Evolutionary conservation across 2,329 filamentous ascomycete species (phyloP).

Genomic region (Sporothrix pallida): DNA sequence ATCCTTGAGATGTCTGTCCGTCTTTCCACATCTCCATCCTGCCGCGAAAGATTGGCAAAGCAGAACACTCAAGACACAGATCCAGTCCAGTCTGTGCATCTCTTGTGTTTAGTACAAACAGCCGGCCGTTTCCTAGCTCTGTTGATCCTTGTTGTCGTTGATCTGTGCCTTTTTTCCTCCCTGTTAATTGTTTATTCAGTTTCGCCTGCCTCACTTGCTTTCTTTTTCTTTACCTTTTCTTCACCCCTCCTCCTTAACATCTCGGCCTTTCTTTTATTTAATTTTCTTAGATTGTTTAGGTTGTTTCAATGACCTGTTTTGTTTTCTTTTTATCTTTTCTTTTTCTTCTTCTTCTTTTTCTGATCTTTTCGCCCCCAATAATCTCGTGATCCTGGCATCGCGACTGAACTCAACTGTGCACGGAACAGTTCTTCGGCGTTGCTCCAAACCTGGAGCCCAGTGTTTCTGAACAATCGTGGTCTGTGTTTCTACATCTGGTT

Average conservation of each 20-base stretch:
- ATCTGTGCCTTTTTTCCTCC: neutral
- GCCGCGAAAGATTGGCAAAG: neutral
- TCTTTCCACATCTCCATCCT: neutral
- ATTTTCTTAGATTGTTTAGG: neutral
- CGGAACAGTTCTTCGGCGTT: neutral
- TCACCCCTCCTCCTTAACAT: slow-evolving; percentile 9
- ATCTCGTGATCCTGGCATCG: neutral
- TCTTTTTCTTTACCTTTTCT: neutral
- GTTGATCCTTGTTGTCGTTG: neutral
- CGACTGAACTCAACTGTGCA: neutral
- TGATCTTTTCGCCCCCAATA: neutral
- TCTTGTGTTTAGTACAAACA: neutral
- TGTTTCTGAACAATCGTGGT: too few relatives aligned
- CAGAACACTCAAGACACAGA: neutral
- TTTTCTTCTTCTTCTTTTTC: neutral
- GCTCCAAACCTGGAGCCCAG: too few relatives aligned
- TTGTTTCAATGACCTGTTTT: neutral
- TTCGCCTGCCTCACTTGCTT: neutral
- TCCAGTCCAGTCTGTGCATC: neutral
- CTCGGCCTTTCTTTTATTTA: neutral
- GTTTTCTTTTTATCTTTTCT: neutral
- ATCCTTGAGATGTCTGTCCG: slow-evolving; percentile 2
- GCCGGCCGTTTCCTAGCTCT: neutral
- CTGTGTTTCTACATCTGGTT: too few relatives aligned
- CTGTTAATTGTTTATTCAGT: too few relatives aligned